Evolutionary conservation across 176 grass and related monocot genomes (phyloP), one percentile per base, ranked within the genome.

Genomic region (Secale cereale): DNA sequence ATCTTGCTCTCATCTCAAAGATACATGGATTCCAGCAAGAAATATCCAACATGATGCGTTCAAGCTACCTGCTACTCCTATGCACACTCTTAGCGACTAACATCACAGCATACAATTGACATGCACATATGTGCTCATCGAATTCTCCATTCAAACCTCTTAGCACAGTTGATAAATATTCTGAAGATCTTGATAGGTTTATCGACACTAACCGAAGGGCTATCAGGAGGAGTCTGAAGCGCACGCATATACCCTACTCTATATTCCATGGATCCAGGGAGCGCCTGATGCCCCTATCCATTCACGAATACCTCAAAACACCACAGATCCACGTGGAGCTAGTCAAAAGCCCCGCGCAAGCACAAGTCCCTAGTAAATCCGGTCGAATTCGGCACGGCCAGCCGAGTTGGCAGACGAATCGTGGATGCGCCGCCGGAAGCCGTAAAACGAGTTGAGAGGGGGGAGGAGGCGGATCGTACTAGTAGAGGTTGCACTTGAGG

Each of bases 401-500:
- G 7, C 26, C 22, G 5, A 60, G 33, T 30, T 37, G n/a, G 59
- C 9, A 20, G 0, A 3, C n/a, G 37, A 80, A 74, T 83, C 89
- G 84, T 4, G 57, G 65, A 65, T 45, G 36, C 35, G 26, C 33
- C 27, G 6, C 29, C 33, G 11, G 63, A 15, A 33, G 41, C 22
- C 15, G 81, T 29, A 74, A 62, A 73, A 45, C 41, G 41, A 13
- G 41, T 45, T 45, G 11, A 45, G 41, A 15, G 16, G 19, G 50
- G 72, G 82, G 16, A 32, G 71, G 83, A 26, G 75, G 20, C 79
- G 64, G 78, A 81, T 86, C 88, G 83, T 91, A 99, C 97, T 99
- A 99, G 94, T 99, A 99, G 65, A 99, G 90, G 78, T 99, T 99
- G 93, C 97, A 99, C 84, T 99, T 99, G 84, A 99, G 87, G 90